Evolutionary conservation across 2,329 filamentous ascomycete genomes (phyloP), one percentile per base, ranked within the genome.

Genomic region (Torrubiella hemipterigena): DNA sequence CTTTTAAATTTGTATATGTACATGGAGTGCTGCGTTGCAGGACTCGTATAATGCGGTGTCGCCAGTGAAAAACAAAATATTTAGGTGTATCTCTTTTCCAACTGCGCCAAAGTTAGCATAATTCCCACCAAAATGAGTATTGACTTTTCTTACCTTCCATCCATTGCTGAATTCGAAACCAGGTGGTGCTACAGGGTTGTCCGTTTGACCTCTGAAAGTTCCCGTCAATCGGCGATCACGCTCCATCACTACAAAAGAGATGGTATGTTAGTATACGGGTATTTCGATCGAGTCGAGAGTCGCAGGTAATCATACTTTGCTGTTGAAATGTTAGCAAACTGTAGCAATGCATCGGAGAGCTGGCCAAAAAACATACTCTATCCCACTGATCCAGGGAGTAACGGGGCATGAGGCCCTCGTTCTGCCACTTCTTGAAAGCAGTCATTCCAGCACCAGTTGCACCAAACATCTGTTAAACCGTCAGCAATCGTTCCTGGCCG

Each of bases 391-490:
- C 73, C 34, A 77, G 38, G 7, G 67, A 71, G 49, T 70, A 72
- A 42, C 73, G 67, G 33, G 64, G 60, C 44, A 67, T 62, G 59
- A 75, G 76, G 46, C 70, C 67, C 38, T 72, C 73, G 51, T 75
- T 76, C 42, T 69, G 61, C 57, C 62, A 63, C 42, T 65, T 63
- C 49, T 63, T 69, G 42, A 77, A 56, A 41, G 65, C 65, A 23
- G 67, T 66, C 41, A 78, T 45, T 17, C 73, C 72, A 30, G 66
- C 65, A 38, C 73, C 73, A 29, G 70, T 65, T 36, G 67, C 55
- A 38, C 71, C 69, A 42, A 77, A 78, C 73, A 77, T 77, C 73
- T 78, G 47, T 7, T n/a, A n/a, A n/a, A n/a, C n/a, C n/a, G n/a
- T n/a, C n/a, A n/a, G n/a, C n/a, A n/a, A n/a, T n/a, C n/a, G n/a